Conservation (phyloP, 2,329 filamentous ascomycete genomes). For the Talaromyces albobiverticillius region DNA sequence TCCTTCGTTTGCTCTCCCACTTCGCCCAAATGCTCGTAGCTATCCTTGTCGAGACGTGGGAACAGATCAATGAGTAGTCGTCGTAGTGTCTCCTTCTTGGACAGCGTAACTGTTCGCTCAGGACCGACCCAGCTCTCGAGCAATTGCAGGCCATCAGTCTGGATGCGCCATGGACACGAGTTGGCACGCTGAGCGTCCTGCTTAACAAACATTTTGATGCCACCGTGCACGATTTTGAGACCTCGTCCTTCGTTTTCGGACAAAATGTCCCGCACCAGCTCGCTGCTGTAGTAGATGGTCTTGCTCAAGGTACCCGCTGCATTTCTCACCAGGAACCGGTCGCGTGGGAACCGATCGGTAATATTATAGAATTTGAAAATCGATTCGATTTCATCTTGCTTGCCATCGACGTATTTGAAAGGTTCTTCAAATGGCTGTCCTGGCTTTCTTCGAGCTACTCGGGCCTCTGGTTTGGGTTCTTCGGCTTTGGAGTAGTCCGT, state of each 20-base stretch:
- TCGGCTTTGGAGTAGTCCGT: slow-evolving; percentile 19
- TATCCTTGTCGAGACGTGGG: slow-evolving; percentile 74
- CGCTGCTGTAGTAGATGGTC: slow-evolving; percentile 94
- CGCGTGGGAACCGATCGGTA: slow-evolving; percentile 77
- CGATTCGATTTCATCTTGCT: slow-evolving; percentile 71
- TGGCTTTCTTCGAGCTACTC: slow-evolving; percentile 37
- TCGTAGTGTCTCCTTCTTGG: slow-evolving; percentile 74
- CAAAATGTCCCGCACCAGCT: slow-evolving; percentile 79
- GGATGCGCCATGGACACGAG: slow-evolving; percentile 91
- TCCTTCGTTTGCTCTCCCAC: slow-evolving; percentile 79
- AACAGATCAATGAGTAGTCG: slow-evolving; percentile 94
- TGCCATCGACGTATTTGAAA: slow-evolving; percentile 80
- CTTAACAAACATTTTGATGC: slow-evolving; percentile 99
- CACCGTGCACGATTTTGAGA: slow-evolving; percentile 93
- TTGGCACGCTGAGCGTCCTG: slow-evolving; percentile 85
- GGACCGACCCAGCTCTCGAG: slow-evolving; percentile 86
- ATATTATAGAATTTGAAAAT: slow-evolving; percentile 86
- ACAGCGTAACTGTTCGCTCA: slow-evolving; percentile 69
- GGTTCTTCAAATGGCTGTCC: slow-evolving; percentile 72
- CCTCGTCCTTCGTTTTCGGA: slow-evolving; percentile 83
- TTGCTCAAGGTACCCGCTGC: slow-evolving; percentile 82
- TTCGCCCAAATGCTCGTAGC: slow-evolving; percentile 75
- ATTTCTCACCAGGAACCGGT: slow-evolving; percentile 96
- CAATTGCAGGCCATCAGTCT: slow-evolving; percentile 89
- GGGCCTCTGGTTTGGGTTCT: too few relatives aligned